Conservation (phyloP, 140 eudicot species). For the Senecio squalidus region DNA sequence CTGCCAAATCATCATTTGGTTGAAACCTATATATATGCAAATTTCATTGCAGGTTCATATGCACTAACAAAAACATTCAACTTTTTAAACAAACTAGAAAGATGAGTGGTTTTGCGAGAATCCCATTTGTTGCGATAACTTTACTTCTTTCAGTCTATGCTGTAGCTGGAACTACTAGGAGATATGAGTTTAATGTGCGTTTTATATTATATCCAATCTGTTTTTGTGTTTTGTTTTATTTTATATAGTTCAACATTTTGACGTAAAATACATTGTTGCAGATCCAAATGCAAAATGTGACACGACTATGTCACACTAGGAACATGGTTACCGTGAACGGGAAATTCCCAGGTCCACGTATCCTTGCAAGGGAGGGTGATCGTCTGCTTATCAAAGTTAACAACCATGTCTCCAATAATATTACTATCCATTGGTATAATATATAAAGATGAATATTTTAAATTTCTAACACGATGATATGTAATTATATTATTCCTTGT, state of each 20-base stretch:
- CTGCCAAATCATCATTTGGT: neutral
- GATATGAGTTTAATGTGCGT: slow-evolving; percentile 54
- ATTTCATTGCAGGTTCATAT: neutral
- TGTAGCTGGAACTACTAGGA: slow-evolving; percentile 33
- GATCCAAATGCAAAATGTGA: slow-evolving; percentile 44
- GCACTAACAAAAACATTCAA: neutral
- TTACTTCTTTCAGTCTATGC: slow-evolving; percentile 30
- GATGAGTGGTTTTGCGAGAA: slow-evolving; percentile 23
- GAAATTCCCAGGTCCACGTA: slow-evolving; percentile 40
- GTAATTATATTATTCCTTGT: neutral
- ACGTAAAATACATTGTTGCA: neutral
- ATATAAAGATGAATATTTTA: neutral
- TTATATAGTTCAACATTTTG: neutral
- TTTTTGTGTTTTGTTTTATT: neutral
- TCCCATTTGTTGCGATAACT: slow-evolving; percentile 25
- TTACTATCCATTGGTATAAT: slow-evolving; percentile 43
- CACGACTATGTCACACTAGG: slow-evolving; percentile 42
- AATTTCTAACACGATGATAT: neutral
- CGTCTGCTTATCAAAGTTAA: slow-evolving; percentile 32
- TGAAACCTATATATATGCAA: slow-evolving; percentile 18
- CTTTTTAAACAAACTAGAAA: neutral
- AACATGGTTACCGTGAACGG: slow-evolving; percentile 43
- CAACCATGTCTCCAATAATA: slow-evolving; percentile 36
- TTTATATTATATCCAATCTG: neutral
- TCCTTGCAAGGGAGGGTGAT: slow-evolving; percentile 49